These are phyloP conservation scores for Schizonepeta tenuifolia DNA, from an alignment of 257 asterid genomes.

Conservation along the genomic window DNA sequence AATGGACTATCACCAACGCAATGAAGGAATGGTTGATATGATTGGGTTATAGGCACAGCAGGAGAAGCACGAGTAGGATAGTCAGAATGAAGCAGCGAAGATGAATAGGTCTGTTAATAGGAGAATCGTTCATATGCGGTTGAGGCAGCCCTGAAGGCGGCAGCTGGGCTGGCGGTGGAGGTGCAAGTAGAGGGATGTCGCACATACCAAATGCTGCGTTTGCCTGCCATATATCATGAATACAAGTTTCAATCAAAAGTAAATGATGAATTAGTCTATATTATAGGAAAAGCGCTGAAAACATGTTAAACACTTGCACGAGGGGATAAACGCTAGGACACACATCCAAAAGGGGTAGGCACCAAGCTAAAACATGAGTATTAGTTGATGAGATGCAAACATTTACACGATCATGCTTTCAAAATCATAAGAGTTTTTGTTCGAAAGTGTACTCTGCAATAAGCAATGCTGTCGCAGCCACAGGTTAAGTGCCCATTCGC, in stretches of 20 bases:
- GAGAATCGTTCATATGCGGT: conserved; percentile 42
- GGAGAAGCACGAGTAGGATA: conserved; percentile 33
- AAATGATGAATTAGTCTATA: no score
- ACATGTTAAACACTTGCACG: background rate
- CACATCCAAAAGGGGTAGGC: background rate
- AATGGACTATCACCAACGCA: background rate
- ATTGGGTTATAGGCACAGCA: conserved; percentile 28
- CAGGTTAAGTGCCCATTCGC: conserved; percentile 89
- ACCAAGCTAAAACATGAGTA: background rate
- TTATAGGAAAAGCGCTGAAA: no score
- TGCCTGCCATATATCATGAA: conserved; percentile 33
- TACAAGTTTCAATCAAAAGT: background rate
- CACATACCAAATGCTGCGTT: conserved; percentile 66
- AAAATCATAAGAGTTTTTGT: background rate
- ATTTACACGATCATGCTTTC: background rate
- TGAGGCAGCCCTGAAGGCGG: conserved; percentile 32
- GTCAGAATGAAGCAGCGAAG: conserved; percentile 48
- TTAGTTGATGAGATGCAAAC: conserved; percentile 10
- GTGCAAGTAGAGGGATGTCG: conserved; percentile 70
- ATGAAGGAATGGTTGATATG: background rate
- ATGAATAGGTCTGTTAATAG: conserved; percentile 35
- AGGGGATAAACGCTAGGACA: background rate
- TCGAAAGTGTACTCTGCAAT: conserved; percentile 66
- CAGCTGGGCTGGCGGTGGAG: conserved; percentile 83
- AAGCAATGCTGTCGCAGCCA: conserved; percentile 83